Conservation (phyloP, 2,329 filamentous ascomycete genomes). For the Diaporthe vexans region DNA sequence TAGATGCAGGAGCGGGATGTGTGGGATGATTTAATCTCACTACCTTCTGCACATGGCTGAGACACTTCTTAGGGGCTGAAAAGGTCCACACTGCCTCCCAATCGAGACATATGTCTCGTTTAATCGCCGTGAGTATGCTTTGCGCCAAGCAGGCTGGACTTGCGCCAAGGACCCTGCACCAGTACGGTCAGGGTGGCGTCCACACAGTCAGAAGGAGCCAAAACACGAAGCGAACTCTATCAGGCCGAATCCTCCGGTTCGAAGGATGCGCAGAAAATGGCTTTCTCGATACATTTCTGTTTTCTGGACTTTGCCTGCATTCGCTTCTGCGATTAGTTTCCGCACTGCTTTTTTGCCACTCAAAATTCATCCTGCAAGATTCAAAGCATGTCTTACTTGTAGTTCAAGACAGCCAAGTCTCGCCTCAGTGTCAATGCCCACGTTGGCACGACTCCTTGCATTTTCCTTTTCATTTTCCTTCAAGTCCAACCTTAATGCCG, state of each 20-base stretch:
- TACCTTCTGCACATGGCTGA: not conserved
- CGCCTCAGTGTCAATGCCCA: constrained; percentile 9
- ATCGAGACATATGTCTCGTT: constrained; percentile 29
- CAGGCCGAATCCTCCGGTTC: constrained; percentile 15
- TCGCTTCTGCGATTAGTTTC: not conserved
- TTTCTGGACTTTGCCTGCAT: not conserved
- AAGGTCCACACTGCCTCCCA: constrained; percentile 12
- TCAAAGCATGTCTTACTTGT: constrained; percentile 7
- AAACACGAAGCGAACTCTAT: constrained; percentile 29
- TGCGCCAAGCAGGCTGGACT: constrained; percentile 22
- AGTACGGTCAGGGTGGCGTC: constrained; percentile 9
- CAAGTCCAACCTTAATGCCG: not conserved
- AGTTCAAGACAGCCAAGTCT: constrained; percentile 18
- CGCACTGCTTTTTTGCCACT: not conserved
- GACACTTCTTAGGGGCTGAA: constrained; percentile 13
- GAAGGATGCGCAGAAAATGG: constrained; percentile 18
- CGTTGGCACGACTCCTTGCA: not conserved
- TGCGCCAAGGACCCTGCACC: constrained; percentile 22
- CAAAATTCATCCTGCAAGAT: not conserved
- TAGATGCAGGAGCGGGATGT: not conserved
- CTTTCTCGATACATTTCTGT: not conserved
- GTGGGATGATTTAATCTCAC: constrained; percentile 6
- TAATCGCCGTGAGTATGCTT: constrained; percentile 5
- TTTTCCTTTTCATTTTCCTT: not conserved
- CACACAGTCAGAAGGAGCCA: constrained; percentile 6